These are phyloP conservation scores for Triticum dicoccoides DNA, from an alignment of 176 grass and related monocot species.

Conservation along the genomic window DNA sequence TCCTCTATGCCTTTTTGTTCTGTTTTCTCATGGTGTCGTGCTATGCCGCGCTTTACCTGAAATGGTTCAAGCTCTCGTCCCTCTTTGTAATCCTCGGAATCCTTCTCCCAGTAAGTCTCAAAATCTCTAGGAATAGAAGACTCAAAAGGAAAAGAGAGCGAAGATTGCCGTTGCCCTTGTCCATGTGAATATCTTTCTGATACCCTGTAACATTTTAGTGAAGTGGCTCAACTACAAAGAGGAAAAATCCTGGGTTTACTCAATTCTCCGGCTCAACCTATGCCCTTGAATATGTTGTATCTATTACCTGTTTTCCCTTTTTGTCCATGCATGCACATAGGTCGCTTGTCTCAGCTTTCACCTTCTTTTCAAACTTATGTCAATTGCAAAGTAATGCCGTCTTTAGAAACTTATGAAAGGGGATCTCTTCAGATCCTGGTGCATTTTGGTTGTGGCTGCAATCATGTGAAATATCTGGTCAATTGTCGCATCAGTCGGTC, in stretches of 20 bases:
- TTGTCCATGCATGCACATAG: slow-evolving; percentile 10
- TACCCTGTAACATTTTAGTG: slow-evolving; percentile 48
- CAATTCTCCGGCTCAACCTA: neutral
- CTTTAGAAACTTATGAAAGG: slow-evolving; percentile 13
- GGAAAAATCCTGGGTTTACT: slow-evolving; percentile 32
- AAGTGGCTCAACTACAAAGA: slow-evolving; percentile 41
- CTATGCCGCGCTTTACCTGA: slow-evolving; percentile 51
- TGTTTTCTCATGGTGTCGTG: slow-evolving; percentile 74
- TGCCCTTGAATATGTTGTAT: slow-evolving; percentile 25
- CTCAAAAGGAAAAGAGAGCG: slow-evolving; percentile 84
- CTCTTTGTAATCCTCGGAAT: slow-evolving; percentile 65
- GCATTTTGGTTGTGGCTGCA: slow-evolving; percentile 34
- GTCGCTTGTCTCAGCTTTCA: neutral
- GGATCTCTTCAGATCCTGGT: slow-evolving; percentile 22
- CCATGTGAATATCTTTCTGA: slow-evolving; percentile 76
- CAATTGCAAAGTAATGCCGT: neutral
- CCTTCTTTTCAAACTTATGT: neutral
- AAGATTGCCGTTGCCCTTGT: slow-evolving; percentile 86
- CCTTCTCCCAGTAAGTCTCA: slow-evolving; percentile 68
- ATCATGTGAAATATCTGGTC: slow-evolving; percentile 16
- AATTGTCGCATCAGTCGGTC: neutral
- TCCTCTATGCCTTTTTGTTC: slow-evolving; percentile 60
- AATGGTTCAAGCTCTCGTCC: slow-evolving; percentile 64
- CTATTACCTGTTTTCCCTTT: neutral
- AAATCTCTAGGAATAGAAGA: slow-evolving; percentile 85